These are phyloP conservation scores for Podaxis sp. DNA, from an alignment of 768 basidiomycete genomes.

Conservation along the genomic window DNA sequence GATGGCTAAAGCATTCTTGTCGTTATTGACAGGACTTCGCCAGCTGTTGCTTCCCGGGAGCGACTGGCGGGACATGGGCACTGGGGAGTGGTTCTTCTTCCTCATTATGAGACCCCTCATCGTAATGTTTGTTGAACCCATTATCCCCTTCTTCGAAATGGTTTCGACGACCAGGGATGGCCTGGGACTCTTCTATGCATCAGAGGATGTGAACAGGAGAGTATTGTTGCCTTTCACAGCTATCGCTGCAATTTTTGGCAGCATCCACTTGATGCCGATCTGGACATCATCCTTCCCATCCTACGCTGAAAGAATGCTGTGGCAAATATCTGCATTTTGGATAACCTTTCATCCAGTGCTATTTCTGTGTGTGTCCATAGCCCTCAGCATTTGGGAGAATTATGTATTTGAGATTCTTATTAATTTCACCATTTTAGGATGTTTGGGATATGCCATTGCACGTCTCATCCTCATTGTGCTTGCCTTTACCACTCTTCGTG, in stretches of 20 bases:
- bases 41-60: too few species aligned
- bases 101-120: too few species aligned
- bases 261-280: background rate
- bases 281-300: background rate
- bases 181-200: conserved; percentile 1
- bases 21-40: too few species aligned
- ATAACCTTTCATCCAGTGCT: background rate
- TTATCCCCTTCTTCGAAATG: too few species aligned
- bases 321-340: background rate
- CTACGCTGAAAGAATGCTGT: background rate
- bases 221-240: background rate
- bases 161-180: too few species aligned
- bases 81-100: rapidly evolving
- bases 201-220: background rate
- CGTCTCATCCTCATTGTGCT: background rate
- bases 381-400: too few species aligned
- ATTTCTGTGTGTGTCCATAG: too few species aligned
- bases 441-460: background rate
- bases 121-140: too few species aligned
- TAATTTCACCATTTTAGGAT: too few species aligned
- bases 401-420: too few species aligned
- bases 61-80: too few species aligned
- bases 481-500: background rate
- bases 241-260: background rate
- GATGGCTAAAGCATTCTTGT: too few species aligned